Evolutionary conservation across 139 green algal species (phyloP), one percentile per base, ranked within the genome.

Genomic region (Trebouxia sp.): DNA sequence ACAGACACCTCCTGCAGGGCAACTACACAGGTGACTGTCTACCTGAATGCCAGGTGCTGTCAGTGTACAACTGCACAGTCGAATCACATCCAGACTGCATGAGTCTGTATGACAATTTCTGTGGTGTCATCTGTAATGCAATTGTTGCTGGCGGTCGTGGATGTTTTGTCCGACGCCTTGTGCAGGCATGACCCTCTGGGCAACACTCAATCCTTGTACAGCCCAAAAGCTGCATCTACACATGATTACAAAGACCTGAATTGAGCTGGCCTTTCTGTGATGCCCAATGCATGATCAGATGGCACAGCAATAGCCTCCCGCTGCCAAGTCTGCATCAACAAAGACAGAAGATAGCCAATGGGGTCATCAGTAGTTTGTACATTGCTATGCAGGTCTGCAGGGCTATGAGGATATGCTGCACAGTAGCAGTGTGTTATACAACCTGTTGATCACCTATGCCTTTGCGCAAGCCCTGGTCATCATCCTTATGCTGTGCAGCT

Each of bases 401-500:
- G 55, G 24, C 26, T 30, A 14, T 65, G 55, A 12, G 22, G 35
- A 7, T 1, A 37, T 28, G 11, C 22, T 30, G 24, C 35, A 35
- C 24, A 65, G 11, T 5, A 65, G 11, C 22, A 65, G 8, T 17
- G 47, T 65, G 55, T 38, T 65, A 26, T 28, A 37, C 24, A 17
- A 15, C 6, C n/a, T 65, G 55, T 26, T 35, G 55, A 15, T 65
- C 14, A 17, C 20, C 14, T 53, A 65, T 2, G 55, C 55, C 55
- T 30, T 65, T 65, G 55, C 26, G 7, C 55, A 65, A 65, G 55
- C 55, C 55, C 55, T 65, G 22, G 55, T 65, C 55, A 24, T 65
- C 22, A 65, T 65, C 1, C 55, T 65, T 26, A 65, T 65, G 55
- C 55, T 65, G 22, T 15, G 55, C 55, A 35, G 22, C 55, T 65